phyloP scores from a whole-genome alignment of 1,139 yeast species.

The Arxiozyma telluris region DNA sequence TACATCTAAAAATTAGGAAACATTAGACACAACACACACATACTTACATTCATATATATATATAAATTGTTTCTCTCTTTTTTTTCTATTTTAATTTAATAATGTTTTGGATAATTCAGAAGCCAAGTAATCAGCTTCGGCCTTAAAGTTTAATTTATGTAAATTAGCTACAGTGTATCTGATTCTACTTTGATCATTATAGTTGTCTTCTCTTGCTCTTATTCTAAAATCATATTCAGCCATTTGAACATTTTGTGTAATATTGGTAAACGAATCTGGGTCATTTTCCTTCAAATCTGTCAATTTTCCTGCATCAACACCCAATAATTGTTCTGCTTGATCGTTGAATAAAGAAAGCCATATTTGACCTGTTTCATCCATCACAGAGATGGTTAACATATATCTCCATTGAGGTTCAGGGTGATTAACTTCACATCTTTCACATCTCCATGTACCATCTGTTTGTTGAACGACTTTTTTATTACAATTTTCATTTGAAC shows the following conservation, averaged over 20 bases:
- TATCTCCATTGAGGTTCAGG: conserved; percentile 70
- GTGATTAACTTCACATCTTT: conserved; percentile 68
- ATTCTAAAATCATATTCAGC: conserved; percentile 65
- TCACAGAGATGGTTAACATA: conserved; percentile 58
- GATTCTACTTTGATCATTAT: conserved; percentile 68
- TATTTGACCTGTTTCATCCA: conserved; percentile 73
- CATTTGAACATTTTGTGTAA: conserved; percentile 49
- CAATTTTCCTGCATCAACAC: conserved; percentile 61
- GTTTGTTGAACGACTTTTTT: conserved; percentile 70
- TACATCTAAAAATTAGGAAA: not conserved
- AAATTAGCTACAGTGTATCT: conserved; percentile 61
- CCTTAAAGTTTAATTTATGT: conserved; percentile 46
- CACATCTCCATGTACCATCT: conserved; percentile 87
- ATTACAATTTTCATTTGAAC: conserved; percentile 65
- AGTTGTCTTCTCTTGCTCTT: conserved; percentile 75
- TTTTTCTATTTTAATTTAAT: not conserved
- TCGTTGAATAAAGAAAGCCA: conserved; percentile 88
- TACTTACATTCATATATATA: not conserved
- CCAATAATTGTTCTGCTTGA: conserved; percentile 62
- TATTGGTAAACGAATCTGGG: conserved; percentile 40
- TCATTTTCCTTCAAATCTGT: conserved; percentile 43
- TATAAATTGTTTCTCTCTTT: not conserved
- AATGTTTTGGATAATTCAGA: conserved; percentile 18
- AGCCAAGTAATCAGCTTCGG: conserved; percentile 56
- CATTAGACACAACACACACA: too few relatives aligned